Percentiles rank a stretch among this genome's conserved stretches.
phyloP scores from a whole-genome alignment of 805 yeast species.

The Myxozyma nipponensis region DNA sequence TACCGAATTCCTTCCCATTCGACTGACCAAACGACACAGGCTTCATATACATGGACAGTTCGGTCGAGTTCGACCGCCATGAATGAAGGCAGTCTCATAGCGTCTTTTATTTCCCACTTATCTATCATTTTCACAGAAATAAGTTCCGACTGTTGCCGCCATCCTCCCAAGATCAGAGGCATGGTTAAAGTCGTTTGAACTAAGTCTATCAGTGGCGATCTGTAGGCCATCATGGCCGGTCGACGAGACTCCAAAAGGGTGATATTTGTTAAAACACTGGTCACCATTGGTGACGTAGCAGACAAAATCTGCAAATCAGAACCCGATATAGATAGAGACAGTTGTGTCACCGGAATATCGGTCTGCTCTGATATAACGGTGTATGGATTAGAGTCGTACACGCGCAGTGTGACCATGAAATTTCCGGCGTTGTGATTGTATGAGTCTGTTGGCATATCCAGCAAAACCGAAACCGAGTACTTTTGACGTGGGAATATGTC shows the following conservation, averaged over 20 bases:
- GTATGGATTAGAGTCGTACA: constrained; percentile 24
- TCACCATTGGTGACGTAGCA: constrained; percentile 5
- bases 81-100: constrained; percentile 2
- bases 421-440: constrained; percentile 36
- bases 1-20: constrained; percentile 36
- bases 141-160: constrained; percentile 29
- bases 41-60: constrained; percentile 30
- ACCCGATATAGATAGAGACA: constrained; percentile 6
- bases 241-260: constrained; percentile 14
- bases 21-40: constrained; percentile 30
- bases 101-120: constrained; percentile 18
- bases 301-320: constrained; percentile 12
- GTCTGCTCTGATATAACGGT: constrained; percentile 14
- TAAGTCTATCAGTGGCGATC: constrained; percentile 31
- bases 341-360: constrained; percentile 16
- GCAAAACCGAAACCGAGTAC: constrained; percentile 32
- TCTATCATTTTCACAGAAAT: constrained; percentile 31
- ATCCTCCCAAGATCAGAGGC: constrained; percentile 34
- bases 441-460: constrained; percentile 35
- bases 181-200: constrained; percentile 32
- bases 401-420: constrained; percentile 33
- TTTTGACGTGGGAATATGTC: constrained; percentile 1
- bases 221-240: constrained; percentile 37
- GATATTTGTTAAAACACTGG: constrained; percentile 7
- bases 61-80: constrained; percentile 32